Percentiles rank a stretch among this genome's conserved stretches.
Conservation (phyloP, 495 filamentous ascomycete genomes). For the Aspergillus taichungensis region DNA sequence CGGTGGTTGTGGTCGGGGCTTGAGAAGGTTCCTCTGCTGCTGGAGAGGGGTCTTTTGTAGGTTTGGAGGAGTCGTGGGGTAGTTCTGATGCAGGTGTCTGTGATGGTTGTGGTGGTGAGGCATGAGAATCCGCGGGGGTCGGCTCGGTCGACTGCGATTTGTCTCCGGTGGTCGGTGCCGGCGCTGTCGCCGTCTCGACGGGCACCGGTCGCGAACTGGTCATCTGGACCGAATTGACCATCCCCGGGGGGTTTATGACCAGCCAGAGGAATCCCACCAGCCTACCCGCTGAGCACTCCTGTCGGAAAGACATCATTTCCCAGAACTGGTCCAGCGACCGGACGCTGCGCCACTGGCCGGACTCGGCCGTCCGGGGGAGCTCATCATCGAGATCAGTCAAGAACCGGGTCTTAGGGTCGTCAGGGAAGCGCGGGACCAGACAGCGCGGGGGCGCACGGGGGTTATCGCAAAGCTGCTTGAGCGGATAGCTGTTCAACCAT, state of each 20-base stretch:
- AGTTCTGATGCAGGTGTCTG: neutral
- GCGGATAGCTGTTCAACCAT: slow-evolving; percentile 51
- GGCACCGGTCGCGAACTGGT: slow-evolving; percentile 17
- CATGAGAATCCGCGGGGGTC: neutral
- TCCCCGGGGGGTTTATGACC: slow-evolving; percentile 53
- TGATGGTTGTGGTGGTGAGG: neutral
- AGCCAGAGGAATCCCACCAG: slow-evolving; percentile 94
- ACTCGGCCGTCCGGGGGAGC: slow-evolving; percentile 34
- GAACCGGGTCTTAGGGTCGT: slow-evolving; percentile 93
- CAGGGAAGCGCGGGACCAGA: slow-evolving; percentile 83
- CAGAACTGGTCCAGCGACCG: slow-evolving; percentile 83
- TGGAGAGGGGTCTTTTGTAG: neutral
- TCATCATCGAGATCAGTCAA: slow-evolving; percentile 82
- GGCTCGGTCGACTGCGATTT: neutral
- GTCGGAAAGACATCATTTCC: slow-evolving; percentile 96
- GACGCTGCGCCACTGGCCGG: slow-evolving; percentile 74
- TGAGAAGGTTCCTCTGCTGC: slow-evolving; percentile 7
- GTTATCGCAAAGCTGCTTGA: slow-evolving; percentile 49
- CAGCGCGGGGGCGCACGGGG: slow-evolving; percentile 65
- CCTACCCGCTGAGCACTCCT: slow-evolving; percentile 87
- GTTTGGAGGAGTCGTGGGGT: neutral
- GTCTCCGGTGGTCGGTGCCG: neutral
- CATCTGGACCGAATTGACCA: slow-evolving; percentile 32
- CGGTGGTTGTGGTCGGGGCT: slow-evolving; percentile 14
- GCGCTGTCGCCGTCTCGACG: slow-evolving; percentile 3